These are phyloP conservation scores for Zygosaccharomyces lentus DNA, from an alignment of 805 yeast genomes.

Conservation along the genomic window DNA sequence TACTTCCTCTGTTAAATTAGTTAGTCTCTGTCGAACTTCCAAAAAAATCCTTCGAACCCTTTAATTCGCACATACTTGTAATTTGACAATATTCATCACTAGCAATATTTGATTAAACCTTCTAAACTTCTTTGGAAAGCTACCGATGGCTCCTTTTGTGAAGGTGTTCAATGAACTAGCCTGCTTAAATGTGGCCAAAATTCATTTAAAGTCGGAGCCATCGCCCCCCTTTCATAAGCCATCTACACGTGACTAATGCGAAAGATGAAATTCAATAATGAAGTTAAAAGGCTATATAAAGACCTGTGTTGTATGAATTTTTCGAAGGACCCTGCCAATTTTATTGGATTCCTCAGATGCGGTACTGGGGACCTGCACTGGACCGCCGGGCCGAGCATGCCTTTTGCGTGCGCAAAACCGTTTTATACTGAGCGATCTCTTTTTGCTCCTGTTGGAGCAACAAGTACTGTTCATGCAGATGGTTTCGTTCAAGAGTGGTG, in stretches of 20 bases:
- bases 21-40: neutral
- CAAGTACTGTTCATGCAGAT: slow-evolving; percentile 22
- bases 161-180: neutral
- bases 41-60: neutral
- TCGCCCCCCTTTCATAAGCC: neutral
- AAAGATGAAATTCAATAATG: neutral
- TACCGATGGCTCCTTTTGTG: neutral
- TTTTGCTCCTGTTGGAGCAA: slow-evolving; percentile 19
- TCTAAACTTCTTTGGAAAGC: neutral
- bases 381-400: neutral
- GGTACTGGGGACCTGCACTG: neutral
- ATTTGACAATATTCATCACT: slow-evolving; percentile 58
- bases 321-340: neutral
- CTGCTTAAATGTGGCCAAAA: neutral
- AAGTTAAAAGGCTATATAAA: neutral
- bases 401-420: neutral
- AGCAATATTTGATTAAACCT: neutral
- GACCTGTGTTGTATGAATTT: neutral
- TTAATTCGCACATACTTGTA: slow-evolving; percentile 44
- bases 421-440: slow-evolving; percentile 7
- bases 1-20: slow-evolving; percentile 57
- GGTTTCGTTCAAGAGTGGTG: slow-evolving; percentile 19
- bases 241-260: neutral
- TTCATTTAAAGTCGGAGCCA: neutral
- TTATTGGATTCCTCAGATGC: neutral